Conservation (phyloP, 2,329 filamentous ascomycete genomes). For the Ambrosiella beaveri region DNA sequence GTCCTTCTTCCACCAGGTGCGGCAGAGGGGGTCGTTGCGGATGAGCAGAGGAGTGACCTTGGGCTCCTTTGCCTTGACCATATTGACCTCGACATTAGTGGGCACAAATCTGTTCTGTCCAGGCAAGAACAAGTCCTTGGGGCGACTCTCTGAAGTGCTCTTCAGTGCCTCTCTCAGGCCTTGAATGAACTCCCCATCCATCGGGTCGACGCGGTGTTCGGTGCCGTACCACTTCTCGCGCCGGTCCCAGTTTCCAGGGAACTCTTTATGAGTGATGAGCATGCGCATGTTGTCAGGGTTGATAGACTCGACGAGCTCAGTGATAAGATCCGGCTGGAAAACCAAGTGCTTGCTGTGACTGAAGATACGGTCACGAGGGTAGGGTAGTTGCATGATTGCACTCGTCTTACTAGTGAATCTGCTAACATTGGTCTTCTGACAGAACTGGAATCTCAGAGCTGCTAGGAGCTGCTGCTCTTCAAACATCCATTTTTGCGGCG, state of each 20-base stretch:
- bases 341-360: slow-evolving; percentile 61
- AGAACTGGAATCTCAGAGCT: slow-evolving; percentile 89
- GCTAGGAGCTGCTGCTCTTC: slow-evolving; percentile 79
- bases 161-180: slow-evolving; percentile 50
- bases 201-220: slow-evolving; percentile 70
- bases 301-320: slow-evolving; percentile 53
- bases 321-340: slow-evolving; percentile 65
- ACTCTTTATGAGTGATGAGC: slow-evolving; percentile 64
- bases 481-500: slow-evolving; percentile 84
- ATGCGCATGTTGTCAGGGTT: slow-evolving; percentile 81
- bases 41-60: slow-evolving; percentile 62
- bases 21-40: slow-evolving; percentile 61
- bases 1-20: slow-evolving; percentile 96
- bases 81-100: slow-evolving; percentile 81
- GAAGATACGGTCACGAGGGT: slow-evolving; percentile 73
- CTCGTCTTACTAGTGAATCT: slow-evolving; percentile 75
- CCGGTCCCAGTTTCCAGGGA: slow-evolving; percentile 66
- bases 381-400: slow-evolving; percentile 76
- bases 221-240: slow-evolving; percentile 98
- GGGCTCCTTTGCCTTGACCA: slow-evolving; percentile 69
- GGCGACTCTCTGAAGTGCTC: slow-evolving; percentile 38
- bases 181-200: slow-evolving; percentile 56
- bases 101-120: slow-evolving; percentile 94
- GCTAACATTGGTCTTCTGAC: slow-evolving; percentile 78
- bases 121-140: slow-evolving; percentile 63